phyloP scores from a whole-genome alignment of 2,329 filamentous ascomycete species.

The Fusarium sp. region DNA sequence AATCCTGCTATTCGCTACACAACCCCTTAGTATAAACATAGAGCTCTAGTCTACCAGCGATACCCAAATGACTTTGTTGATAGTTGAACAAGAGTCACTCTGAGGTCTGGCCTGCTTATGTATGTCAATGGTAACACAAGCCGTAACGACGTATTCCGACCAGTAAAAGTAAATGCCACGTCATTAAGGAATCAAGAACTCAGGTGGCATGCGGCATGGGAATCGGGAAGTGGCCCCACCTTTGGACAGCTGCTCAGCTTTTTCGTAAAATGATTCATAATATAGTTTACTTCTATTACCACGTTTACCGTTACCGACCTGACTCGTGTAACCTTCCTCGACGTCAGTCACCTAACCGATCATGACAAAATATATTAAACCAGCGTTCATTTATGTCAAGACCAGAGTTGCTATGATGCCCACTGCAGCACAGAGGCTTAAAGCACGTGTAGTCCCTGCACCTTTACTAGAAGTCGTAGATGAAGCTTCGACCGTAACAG shows the following conservation, averaged over 20 bases:
- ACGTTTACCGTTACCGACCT: too few species aligned
- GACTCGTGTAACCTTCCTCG: too few species aligned
- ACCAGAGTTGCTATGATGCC: background rate
- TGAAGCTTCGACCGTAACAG: background rate
- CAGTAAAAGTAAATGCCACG: background rate
- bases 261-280: background rate
- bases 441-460: background rate
- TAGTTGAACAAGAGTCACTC: background rate
- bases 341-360: background rate
- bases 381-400: background rate
- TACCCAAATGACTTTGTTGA: too few species aligned
- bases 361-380: accelerated
- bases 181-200: background rate
- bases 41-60: too few species aligned
- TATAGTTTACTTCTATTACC: accelerated
- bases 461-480: background rate
- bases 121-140: accelerated
- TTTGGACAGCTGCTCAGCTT: background rate
- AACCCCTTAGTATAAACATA: background rate
- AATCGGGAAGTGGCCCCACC: background rate
- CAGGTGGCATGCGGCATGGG: background rate
- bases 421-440: background rate
- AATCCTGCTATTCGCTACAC: accelerated
- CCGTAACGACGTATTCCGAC: accelerated
- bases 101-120: background rate